These are phyloP conservation scores for Tubosaeta brunneosetosa DNA, from an alignment of 768 basidiomycete species.

Conservation along the genomic window DNA sequence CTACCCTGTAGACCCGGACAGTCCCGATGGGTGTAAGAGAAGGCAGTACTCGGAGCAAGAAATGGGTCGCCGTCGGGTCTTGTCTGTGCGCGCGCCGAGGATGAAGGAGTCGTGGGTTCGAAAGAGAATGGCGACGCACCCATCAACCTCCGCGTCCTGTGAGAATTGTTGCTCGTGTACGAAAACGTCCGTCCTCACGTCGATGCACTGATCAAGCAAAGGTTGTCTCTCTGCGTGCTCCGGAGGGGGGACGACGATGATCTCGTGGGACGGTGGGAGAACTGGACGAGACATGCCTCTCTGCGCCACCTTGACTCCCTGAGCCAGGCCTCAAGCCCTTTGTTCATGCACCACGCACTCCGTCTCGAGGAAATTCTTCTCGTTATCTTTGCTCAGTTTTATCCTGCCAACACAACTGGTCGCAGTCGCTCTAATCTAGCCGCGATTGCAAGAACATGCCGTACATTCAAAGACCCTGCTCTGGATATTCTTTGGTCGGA, in stretches of 20 bases:
- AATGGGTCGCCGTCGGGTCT: slow-evolving; percentile 63
- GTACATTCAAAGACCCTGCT: slow-evolving; percentile 1
- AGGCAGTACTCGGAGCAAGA: slow-evolving; percentile 64
- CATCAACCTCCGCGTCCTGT: slow-evolving; percentile 70
- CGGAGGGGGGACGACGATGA: slow-evolving; percentile 41
- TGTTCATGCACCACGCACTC: slow-evolving; percentile 13
- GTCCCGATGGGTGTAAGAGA: slow-evolving; percentile 64
- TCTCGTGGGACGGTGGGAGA: slow-evolving; percentile 48
- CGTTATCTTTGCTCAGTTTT: neutral
- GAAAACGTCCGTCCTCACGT: slow-evolving; percentile 49
- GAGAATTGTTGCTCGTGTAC: slow-evolving; percentile 55
- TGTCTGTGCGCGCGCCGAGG: slow-evolving; percentile 39
- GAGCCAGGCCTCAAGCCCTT: no score
- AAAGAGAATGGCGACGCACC: slow-evolving; percentile 42
- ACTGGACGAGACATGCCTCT: slow-evolving; percentile 15
- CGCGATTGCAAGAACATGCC: slow-evolving; percentile 1
- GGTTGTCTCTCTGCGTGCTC: slow-evolving; percentile 36
- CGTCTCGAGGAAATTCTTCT: slow-evolving; percentile 8
- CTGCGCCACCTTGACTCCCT: no score
- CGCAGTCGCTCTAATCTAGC: neutral
- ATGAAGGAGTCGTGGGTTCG: slow-evolving; percentile 5
- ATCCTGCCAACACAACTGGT: neutral
- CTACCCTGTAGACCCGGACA: slow-evolving; percentile 45
- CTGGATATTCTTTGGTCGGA: slow-evolving; percentile 1
- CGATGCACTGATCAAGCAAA: slow-evolving; percentile 58